phyloP scores from a whole-genome alignment of 140 eudicot genomes.

The Artemisia princeps region DNA sequence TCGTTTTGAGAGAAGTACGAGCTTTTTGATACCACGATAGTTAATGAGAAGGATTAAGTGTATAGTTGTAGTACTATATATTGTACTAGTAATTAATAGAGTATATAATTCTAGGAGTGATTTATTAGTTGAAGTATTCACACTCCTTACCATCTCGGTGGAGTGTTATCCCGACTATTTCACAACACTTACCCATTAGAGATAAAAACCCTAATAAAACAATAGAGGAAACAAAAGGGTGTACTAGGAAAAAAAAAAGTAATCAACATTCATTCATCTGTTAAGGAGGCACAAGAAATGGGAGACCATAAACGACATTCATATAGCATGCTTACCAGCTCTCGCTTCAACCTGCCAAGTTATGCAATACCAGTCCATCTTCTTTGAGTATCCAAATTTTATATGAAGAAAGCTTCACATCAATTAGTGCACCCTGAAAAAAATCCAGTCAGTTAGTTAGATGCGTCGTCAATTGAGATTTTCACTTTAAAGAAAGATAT shows the following conservation, averaged over 20 bases:
- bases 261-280: not conserved
- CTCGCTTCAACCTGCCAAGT: constrained; percentile 28
- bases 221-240: not conserved
- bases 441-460: constrained; percentile 5
- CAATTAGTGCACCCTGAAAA: constrained; percentile 54
- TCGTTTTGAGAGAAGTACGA: too few relatives aligned
- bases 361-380: constrained; percentile 51
- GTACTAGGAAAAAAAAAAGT: not conserved
- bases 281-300: constrained; percentile 1
- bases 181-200: too few relatives aligned
- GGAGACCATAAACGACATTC: too few relatives aligned
- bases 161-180: too few relatives aligned
- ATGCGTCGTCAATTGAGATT: not conserved
- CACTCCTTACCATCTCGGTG: too few relatives aligned
- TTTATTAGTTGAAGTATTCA: too few relatives aligned
- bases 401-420: constrained; percentile 58
- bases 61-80: too few relatives aligned
- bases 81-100: too few relatives aligned
- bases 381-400: constrained; percentile 74
- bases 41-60: too few relatives aligned
- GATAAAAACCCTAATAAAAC: too few relatives aligned
- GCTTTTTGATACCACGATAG: too few relatives aligned
- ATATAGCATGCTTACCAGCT: constrained; percentile 41
- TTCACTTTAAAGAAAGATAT: constrained; percentile 4
- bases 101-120: too few relatives aligned